A percentile compares a stretch with the other conserved stretches of the same genome.
Evolutionary conservation across 2,329 filamentous ascomycete genomes (phyloP).

Genomic region (Ceratocystis huliohia): DNA sequence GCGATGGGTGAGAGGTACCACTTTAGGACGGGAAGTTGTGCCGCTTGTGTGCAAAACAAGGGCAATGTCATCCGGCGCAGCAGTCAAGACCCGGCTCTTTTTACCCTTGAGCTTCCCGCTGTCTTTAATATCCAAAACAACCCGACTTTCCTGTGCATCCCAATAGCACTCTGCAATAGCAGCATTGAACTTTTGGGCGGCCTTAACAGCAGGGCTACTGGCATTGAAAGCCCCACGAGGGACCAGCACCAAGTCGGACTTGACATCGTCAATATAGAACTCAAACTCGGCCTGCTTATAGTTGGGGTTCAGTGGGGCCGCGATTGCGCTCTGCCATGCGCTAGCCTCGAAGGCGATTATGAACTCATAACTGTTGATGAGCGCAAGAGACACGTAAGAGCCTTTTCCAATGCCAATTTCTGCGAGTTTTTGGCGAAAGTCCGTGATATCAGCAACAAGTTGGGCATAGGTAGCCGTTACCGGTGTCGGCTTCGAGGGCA

Average conservation of each 20-base stretch:
- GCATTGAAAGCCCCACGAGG: constrained; percentile 56
- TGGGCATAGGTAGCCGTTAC: constrained; percentile 58
- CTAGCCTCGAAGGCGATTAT: constrained; percentile 77
- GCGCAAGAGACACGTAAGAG: constrained; percentile 67
- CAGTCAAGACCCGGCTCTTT: constrained; percentile 31
- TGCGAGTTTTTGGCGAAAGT: constrained; percentile 68
- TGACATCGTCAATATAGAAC: constrained; percentile 82
- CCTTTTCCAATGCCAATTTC: constrained; percentile 55
- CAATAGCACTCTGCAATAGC: constrained; percentile 83
- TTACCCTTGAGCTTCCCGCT: constrained; percentile 48
- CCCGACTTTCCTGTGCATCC: constrained; percentile 49
- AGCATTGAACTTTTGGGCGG: constrained; percentile 64
- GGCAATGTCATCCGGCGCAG: constrained; percentile 66
- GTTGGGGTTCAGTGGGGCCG: constrained; percentile 73
- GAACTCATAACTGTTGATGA: constrained; percentile 78
- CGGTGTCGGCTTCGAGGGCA: constrained; percentile 50
- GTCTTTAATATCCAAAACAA: constrained; percentile 68
- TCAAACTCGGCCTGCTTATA: constrained; percentile 88
- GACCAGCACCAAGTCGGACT: constrained; percentile 64
- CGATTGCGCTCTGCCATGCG: constrained; percentile 71
- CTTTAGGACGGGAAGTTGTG: constrained; percentile 75
- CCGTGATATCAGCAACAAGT: constrained; percentile 50
- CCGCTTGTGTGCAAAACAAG: constrained; percentile 74
- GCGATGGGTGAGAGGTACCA: constrained; percentile 67
- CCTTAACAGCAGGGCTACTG: constrained; percentile 58